Percentiles rank a stretch among this genome's conserved stretches.
Evolutionary conservation across 371 early-diverging fungal species (phyloP).

Genomic region (Mucor mucedo): DNA sequence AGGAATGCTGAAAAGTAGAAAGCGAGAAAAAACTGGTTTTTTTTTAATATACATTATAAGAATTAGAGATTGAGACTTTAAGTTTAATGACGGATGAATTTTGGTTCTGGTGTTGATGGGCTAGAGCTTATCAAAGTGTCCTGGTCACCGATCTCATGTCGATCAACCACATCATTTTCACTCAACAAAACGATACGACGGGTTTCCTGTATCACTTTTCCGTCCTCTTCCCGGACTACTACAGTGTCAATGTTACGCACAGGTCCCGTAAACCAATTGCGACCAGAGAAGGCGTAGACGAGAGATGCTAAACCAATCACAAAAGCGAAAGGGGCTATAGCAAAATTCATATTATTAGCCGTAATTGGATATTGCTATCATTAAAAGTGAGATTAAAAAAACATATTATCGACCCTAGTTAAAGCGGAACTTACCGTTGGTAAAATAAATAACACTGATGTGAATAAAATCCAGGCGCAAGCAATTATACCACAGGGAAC

Average conservation of each 20-base stretch:
- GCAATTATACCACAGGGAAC: slow-evolving; percentile 40
- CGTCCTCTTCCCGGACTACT: slow-evolving; percentile 8
- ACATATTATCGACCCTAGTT: not conserved
- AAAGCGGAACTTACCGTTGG: slow-evolving; percentile 32
- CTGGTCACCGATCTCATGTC: slow-evolving; percentile 1
- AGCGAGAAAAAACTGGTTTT: not conserved
- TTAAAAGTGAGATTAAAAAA: not conserved
- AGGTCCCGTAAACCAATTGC: slow-evolving; percentile 69
- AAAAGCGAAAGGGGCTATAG: slow-evolving; percentile 43
- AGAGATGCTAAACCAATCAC: slow-evolving; percentile 49
- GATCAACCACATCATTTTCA: slow-evolving; percentile 10
- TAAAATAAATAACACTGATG: slow-evolving; percentile 64
- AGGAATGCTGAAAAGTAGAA: too few species aligned
- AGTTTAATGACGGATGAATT: not conserved
- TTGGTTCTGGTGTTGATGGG: not conserved
- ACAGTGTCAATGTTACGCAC: slow-evolving; percentile 27
- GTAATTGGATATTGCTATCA: slow-evolving; percentile 56
- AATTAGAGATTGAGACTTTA: not conserved
- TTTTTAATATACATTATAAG: not conserved
- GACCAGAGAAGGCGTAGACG: slow-evolving; percentile 56
- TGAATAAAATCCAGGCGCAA: slow-evolving; percentile 60
- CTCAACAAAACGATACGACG: slow-evolving; percentile 4
- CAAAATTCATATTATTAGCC: slow-evolving; percentile 63
- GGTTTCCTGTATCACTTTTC: slow-evolving; percentile 20
- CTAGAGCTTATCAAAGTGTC: not conserved